Percentiles rank a stretch among this genome's conserved stretches.
Evolutionary conservation across 2,329 filamentous ascomycete species (phyloP).

Genomic region (Neocatenulostroma microsporum): DNA sequence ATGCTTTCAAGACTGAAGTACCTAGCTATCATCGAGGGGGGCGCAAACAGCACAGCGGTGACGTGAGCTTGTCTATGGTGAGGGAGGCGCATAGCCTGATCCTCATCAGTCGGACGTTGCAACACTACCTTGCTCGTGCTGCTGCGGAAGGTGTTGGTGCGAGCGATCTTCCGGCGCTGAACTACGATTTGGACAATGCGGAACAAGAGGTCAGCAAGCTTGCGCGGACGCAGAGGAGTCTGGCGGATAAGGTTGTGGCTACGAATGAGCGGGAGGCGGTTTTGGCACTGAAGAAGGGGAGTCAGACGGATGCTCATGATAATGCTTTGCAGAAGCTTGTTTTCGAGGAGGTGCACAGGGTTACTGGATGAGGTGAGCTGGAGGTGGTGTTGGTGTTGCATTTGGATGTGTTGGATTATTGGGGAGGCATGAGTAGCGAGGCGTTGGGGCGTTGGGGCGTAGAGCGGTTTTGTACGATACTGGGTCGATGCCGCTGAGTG

Average conservation of each 20-base stretch:
- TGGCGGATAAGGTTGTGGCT: slow-evolving; percentile 41
- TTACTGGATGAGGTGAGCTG: slow-evolving; percentile 2
- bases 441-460: too few species aligned
- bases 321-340: slow-evolving; percentile 5
- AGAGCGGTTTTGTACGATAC: too few species aligned
- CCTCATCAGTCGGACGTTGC: slow-evolving; percentile 65
- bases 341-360: slow-evolving; percentile 4
- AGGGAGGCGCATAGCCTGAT: slow-evolving; percentile 73
- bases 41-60: slow-evolving; percentile 38
- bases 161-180: slow-evolving; percentile 60
- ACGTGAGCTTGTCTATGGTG: slow-evolving; percentile 64
- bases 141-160: slow-evolving; percentile 52
- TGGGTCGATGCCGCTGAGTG: too few species aligned
- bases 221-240: slow-evolving; percentile 52
- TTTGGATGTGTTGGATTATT: too few species aligned
- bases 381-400: too few species aligned
- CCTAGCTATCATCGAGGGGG: slow-evolving; percentile 14
- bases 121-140: slow-evolving; percentile 56
- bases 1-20: slow-evolving; percentile 59
- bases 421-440: too few species aligned
- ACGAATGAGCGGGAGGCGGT: slow-evolving; percentile 15
- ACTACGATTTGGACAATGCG: slow-evolving; percentile 65
- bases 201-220: slow-evolving; percentile 80
- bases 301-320: background rate
- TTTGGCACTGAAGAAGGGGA: slow-evolving; percentile 2